phyloP scores from a whole-genome alignment of 202 grass and related monocot species.

The Zizania palustris region DNA sequence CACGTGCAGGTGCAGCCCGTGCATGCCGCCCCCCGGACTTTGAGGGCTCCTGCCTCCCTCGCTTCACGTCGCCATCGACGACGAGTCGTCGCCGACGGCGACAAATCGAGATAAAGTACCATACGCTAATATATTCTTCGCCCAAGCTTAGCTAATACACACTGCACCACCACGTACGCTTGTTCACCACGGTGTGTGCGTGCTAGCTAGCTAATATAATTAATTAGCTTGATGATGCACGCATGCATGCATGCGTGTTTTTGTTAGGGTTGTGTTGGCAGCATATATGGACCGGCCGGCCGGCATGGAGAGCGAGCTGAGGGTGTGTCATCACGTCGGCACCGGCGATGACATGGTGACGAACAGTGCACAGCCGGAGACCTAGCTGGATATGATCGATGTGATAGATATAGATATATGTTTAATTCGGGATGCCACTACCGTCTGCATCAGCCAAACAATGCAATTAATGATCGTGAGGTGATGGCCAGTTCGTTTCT shows the following conservation, averaged over 20 bases:
- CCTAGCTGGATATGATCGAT: neutral
- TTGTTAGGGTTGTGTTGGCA: too few relatives aligned
- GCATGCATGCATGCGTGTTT: too few relatives aligned
- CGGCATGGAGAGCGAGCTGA: conserved; percentile 38
- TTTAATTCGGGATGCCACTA: too few relatives aligned
- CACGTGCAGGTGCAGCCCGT: conserved; percentile 37
- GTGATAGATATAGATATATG: too few relatives aligned
- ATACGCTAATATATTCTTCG: neutral
- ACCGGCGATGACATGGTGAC: conserved; percentile 15
- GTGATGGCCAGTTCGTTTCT: too few relatives aligned
- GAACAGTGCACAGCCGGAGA: neutral
- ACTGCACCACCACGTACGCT: too few relatives aligned
- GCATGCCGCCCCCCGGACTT: conserved; percentile 30
- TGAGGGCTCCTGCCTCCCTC: neutral
- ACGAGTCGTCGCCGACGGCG: neutral
- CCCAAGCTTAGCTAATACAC: too few relatives aligned
- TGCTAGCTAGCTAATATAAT: too few relatives aligned
- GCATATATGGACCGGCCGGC: neutral
- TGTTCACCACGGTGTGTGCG: neutral
- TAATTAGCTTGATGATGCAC: too few relatives aligned
- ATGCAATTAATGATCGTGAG: too few relatives aligned
- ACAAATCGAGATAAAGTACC: too few relatives aligned
- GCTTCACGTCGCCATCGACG: neutral
- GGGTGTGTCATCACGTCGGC: conserved; percentile 14
- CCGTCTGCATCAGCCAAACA: too few relatives aligned